Evolutionary conservation across 192 early-diverging fungal species (phyloP).

Genomic region (Backusella parvicylindrica): DNA sequence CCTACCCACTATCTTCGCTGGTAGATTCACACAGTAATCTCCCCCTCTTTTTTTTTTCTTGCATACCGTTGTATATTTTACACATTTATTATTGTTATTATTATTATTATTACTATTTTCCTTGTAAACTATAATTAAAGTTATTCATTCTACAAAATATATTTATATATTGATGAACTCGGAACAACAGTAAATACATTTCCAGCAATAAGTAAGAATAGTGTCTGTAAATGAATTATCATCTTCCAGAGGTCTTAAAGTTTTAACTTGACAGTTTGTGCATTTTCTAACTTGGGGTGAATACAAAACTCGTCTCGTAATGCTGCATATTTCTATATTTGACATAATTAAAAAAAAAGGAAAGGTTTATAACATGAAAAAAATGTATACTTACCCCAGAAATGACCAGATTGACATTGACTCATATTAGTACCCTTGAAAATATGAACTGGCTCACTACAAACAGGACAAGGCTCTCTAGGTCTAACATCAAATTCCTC

Average conservation of each 20-base stretch:
- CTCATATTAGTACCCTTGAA: neutral
- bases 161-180: neutral
- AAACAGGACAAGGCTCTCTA: neutral
- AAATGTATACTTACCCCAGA: constrained; percentile 11
- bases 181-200: constrained; percentile 7
- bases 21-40: constrained; percentile 17
- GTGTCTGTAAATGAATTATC: constrained; percentile 5
- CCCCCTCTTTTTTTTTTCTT: neutral
- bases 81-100: neutral
- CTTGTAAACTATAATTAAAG: neutral
- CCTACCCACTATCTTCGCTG: constrained; percentile 44
- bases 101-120: neutral
- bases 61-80: neutral
- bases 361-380: neutral
- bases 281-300: constrained; percentile 7
- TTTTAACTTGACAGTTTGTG: constrained; percentile 6
- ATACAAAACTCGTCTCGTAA: constrained; percentile 8
- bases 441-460: neutral
- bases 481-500: neutral
- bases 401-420: constrained; percentile 9
- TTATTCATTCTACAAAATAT: neutral
- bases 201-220: neutral
- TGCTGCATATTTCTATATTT: constrained; percentile 13
- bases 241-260: neutral
- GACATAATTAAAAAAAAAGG: neutral